phyloP scores from a whole-genome alignment of 495 filamentous ascomycete genomes.

The Annulohypoxylon bovei region DNA sequence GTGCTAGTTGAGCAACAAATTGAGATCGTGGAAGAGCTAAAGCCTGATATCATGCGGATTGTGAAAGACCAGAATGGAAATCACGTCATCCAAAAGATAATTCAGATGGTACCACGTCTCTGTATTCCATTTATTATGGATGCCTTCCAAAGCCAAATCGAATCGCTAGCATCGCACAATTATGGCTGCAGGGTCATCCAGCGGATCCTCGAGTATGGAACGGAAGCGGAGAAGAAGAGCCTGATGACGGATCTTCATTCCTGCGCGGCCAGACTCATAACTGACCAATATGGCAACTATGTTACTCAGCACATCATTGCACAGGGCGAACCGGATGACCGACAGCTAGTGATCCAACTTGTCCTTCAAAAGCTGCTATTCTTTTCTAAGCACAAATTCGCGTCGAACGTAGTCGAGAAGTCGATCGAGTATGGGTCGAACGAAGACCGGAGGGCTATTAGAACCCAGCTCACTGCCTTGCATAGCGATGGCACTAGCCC shows the following conservation, averaged over 20 bases:
- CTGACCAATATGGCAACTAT: slow-evolving; percentile 96
- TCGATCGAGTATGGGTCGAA: slow-evolving; percentile 79
- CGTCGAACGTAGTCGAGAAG: slow-evolving; percentile 97
- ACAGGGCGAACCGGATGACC: slow-evolving; percentile 80
- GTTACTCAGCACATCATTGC: slow-evolving; percentile 94
- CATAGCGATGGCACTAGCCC: slow-evolving; percentile 72
- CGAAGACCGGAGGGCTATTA: slow-evolving; percentile 76
- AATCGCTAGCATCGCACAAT: slow-evolving; percentile 76
- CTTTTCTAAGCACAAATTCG: slow-evolving; percentile 94
- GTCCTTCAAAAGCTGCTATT: slow-evolving; percentile 77
- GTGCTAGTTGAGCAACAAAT: slow-evolving; percentile 91
- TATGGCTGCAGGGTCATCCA: slow-evolving; percentile 97
- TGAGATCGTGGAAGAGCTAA: slow-evolving; percentile 82
- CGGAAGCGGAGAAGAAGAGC: slow-evolving; percentile 71
- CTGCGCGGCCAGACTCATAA: slow-evolving; percentile 75
- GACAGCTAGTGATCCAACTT: slow-evolving; percentile 73
- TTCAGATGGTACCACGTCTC: slow-evolving; percentile 82
- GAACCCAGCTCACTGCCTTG: slow-evolving; percentile 67
- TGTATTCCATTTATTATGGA: slow-evolving; percentile 91
- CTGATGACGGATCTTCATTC: slow-evolving; percentile 83
- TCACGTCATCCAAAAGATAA: slow-evolving; percentile 95
- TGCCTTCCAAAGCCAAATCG: slow-evolving; percentile 83
- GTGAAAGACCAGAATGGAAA: slow-evolving; percentile 95
- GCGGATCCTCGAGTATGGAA: slow-evolving; percentile 87
- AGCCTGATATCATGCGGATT: slow-evolving; percentile 78